Base-by-base conservation (phyloP, 2,329 filamentous ascomycete genomes). In the Sporothrix pallida region DNA sequence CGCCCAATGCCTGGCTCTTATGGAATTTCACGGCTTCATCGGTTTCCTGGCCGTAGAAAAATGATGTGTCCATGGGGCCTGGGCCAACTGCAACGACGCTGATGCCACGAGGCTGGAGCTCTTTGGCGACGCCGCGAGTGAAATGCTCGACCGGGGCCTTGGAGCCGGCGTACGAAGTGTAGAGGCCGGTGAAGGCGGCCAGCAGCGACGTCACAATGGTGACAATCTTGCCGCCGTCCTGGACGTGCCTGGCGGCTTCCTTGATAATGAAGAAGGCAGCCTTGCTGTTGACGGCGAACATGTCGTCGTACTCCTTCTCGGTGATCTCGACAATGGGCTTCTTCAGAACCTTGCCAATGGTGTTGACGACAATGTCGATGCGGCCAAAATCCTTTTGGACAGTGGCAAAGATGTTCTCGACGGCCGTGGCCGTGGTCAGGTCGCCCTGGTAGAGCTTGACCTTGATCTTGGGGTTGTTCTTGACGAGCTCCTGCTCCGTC, bases 311-410 rank as follows among this genome's bases (percentile, higher is more conserved):
- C 72, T 86, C 84, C 12, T 77, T 80, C 76, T 86, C 85, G 3
- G 78, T 80, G 65, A 86, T 83, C 13, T 83, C 82, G 0, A 79
- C 78, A 42, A 85, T 83, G 6, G 83, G 80, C 79, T 86, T 86
- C 82, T 85, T 85, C 62, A 85, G 78, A 46, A 84, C 84, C 79
- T 85, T 86, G 60, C 85, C 85, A 48, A 86, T 81, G 15, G 84
- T 87, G 78, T 87, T 87, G 76, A 87, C 80, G 3, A 86, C 82
- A 73, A 87, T 84, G 75, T 87, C 84, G 63, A 87, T 80, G 70
- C 81, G 79, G 10, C 83, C 83, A 75, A 86, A 83, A 73, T 85
- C 82, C 52, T 80, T 78, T 10, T 84, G 71, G 10, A 81, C 80
- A 2, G 79, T 76, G 54, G 82, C 77, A 77, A 86, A 85, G n/a